Evolutionary conservation across 306 rosid species (phyloP), one percentile per base, ranked within the genome.

Genomic region (Biancaea sappan): DNA sequence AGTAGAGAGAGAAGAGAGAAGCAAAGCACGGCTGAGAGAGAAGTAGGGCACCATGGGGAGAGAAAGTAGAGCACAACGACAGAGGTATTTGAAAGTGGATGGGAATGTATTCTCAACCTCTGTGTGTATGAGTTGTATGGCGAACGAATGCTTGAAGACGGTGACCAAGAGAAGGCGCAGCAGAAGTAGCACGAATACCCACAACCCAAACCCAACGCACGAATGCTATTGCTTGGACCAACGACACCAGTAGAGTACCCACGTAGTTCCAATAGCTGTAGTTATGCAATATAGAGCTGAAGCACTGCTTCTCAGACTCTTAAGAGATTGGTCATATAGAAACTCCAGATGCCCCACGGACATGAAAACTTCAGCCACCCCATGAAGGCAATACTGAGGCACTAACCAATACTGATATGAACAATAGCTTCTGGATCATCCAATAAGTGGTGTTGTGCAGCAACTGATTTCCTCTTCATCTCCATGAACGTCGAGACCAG

Each of bases 321-420:
- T 96, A 4, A 96, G 97, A 6, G 98, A 84, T 8, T 91, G 97
- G 57, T 91, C 90, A 51, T 83, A 93, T 4, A 89, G 88, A 78
- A 93, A 93, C 53, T 93, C 97, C 71, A 93, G 77, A 75, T 87
- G 98, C 13, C 90, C 97, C 0, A 89, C 97, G 6, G 87, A 82
- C 89, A 79, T 84, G 82, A 93, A 93, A 21, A 89, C 87, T 25
- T 91, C 96, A 8, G 83, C 92, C 1, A 84, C 18, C 19, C 98
- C 96, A 50, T 91, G 89, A 0, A 93, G 46, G 61, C 79, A 81
- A 66, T 71, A 88, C 40, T 89, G 97, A 12, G 98, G 98, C 11
- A 87, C 86, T 78, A 93, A 56, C 97, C 93, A 91, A 87, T 90
- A 66, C 90, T 87, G 0, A 91, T 69, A 32, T 92, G 96, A 37